Base-by-base conservation (phyloP, 352 stramenopile species). In the Globisporangium camurandrum region DNA sequence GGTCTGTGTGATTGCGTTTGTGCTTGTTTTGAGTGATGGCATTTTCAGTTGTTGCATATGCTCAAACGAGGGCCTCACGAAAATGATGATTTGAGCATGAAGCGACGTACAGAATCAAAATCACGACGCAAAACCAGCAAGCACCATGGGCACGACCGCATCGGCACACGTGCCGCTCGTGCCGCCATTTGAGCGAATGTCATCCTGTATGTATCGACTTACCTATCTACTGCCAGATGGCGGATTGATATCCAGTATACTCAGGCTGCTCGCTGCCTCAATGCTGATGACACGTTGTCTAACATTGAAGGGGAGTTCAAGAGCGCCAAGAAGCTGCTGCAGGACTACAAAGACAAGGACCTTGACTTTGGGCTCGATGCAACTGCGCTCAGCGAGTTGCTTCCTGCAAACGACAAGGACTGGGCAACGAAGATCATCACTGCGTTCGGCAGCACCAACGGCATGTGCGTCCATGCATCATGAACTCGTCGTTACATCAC, bases 341-440 rank as follows among this genome's bases (percentile, higher is more conserved):
- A 68, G 22, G 72, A 80, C 28, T 88, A 86, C 68, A 82, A 86
- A 49, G 77, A 84, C 24, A 85, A 86, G 46, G 77, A 88, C 41
- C 40, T 88, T 54, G 72, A 86, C 47, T 88, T 88, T 61, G 74
- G 74, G 0, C 52, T 88, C 31, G 75, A 88, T 49, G 64, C 57
- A 0, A 63, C 82, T 38, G 62, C 46, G 0, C 62, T 88, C 10
- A 56, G 66, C 1, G 65, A 86, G 33, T 41, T 88, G 14, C 22
- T 85, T 1, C n/a, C n/a, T n/a, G 37, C 57, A n/a, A 58, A 61
- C 14, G 72, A 86, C 52, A 81, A 64, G 40, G 54, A 67, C 8
- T 85, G 72, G 72, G 69, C 74, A 9, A 62, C 81, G 19, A 41
- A 34, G 10, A 81, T 84, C 30, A 70, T 84, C 55, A 68, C 76